Base-by-base conservation (phyloP, 805 yeast genomes). In the Candida stauntonica region DNA sequence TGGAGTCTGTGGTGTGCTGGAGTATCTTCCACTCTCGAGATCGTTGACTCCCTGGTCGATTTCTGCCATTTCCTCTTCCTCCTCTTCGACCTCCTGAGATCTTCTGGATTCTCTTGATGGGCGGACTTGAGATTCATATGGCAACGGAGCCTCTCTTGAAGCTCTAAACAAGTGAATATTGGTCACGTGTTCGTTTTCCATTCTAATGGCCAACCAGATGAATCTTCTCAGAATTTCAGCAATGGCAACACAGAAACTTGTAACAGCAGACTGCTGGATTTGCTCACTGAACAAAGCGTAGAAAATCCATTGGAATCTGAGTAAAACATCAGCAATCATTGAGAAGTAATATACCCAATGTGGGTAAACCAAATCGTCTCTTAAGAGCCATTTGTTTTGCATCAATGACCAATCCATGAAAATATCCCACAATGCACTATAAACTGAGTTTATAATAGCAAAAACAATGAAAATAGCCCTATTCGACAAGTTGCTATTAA, bases 101-200 rank as follows among this genome's bases (percentile, higher is more conserved):
- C 31, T 32, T 26, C 18, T 31, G 17, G 32, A 31, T 13, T 33
- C 35, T 62, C 63, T 16, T 66, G 68, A 14, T 36, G 54, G 31
- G 30, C 52, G 45, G 24, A 51, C 34, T 57, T 68, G 15, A 4
- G 74, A 58, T 3, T 78, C 75, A 46, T 87, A 91, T 0, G 99
- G 99, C 38, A 91, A 63, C 2, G 91, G 86, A 8, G 86, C 67
- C 44, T 91, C 96, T 41, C 94, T 77, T 8, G 94, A 81, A 0
- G 97, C 98, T 47, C 95, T 73, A 61, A 81, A 85, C 31, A 87
- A 64, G 39, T 78, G 79, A 9, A 88, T 95, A 57, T 91, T 91
- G 1, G 97, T 80, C 33, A 89, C 81, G 60, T 93, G 99, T 61
- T 93, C 98, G 61, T 93, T 93, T 52, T 93, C 99, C 73, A 93